Evolutionary conservation across 768 basidiomycete genomes (phyloP), one percentile per base, ranked within the genome.

Genomic region (Suillus clintonianus): DNA sequence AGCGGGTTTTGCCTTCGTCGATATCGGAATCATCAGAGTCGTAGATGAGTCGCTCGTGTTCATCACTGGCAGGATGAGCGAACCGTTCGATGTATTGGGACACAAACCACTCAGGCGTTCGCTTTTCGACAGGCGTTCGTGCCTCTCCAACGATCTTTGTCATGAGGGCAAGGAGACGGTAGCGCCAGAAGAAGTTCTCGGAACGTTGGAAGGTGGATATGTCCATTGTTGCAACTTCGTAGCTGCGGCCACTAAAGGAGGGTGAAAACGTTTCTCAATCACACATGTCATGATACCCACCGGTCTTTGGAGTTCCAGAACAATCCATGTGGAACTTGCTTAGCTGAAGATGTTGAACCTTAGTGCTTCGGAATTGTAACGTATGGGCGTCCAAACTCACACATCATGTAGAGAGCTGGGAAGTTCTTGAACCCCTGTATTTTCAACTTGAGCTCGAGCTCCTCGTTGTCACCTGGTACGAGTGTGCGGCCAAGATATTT

Each of bases 91-190:
- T 47, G 63, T 87, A 89, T 17, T 71, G 72, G 1, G 77, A 65
- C 34, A 85, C 77, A 54, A 86, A 79, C 81, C 82, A 87, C n/a
- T 79, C 73, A 15, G 86, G 80, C 0, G 81, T 82, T 22, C 84
- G 81, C 5, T 76, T 65, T 51, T 76, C 70, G 5, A 75, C 2
- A 0, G 79, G 72, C 1, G 80, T 78, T 22, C 72, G 19, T 68
- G 58, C 79, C 1, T 64, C 75, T 17, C 71, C 62, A 57, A 77
- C 67, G n/a, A 88, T 80, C 32, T 83, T 73, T 0, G 79, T 68
- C 64, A 90, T 81, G 43, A 84, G 68, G 1, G 75, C 77, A 27
- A 85, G 68, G 1, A 86, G 76, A 22, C 81, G 82, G 67, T 82
- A 87, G 47, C 82, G 81, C 42, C 79, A 78, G 47, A 90, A 70